Conservation (phyloP, 441 rosid genomes). For the Daphne laureola region DNA sequence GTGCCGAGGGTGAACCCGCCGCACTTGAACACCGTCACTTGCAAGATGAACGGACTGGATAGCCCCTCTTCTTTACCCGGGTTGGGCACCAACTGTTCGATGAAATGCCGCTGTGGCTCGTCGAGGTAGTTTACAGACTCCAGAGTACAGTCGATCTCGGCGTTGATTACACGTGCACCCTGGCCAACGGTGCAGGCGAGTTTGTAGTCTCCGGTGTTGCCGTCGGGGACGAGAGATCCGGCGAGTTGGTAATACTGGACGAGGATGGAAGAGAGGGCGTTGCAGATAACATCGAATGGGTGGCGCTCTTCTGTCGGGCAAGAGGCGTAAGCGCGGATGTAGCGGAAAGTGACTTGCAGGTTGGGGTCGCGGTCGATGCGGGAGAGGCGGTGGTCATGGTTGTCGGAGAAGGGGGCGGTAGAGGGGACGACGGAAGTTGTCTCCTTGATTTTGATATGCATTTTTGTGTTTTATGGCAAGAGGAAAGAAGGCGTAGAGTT, state of each 20-base stretch:
- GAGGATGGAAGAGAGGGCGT: constrained; percentile 55
- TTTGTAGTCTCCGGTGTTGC: constrained; percentile 30
- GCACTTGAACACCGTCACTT: constrained; percentile 61
- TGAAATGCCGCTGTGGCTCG: constrained; percentile 41
- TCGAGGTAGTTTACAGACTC: constrained; percentile 46
- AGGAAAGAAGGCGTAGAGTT: no score
- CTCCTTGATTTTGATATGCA: no score
- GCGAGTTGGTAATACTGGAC: constrained; percentile 68
- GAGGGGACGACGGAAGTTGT: no score
- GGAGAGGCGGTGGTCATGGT: no score
- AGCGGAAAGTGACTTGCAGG: constrained; percentile 7
- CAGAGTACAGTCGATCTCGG: constrained; percentile 46
- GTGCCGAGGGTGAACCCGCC: constrained; percentile 73
- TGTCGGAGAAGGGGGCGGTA: no score
- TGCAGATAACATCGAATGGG: constrained; percentile 38
- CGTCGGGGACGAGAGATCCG: constrained; percentile 38
- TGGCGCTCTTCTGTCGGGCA: constrained; percentile 10
- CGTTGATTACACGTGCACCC: constrained; percentile 48
- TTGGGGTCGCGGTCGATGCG: no score
- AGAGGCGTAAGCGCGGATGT: constrained; percentile 52
- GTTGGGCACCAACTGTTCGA: constrained; percentile 52
- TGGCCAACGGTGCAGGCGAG: constrained; percentile 35
- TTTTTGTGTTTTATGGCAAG: no score
- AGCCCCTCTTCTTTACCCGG: constrained; percentile 39
- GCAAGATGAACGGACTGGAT: constrained; percentile 54